Evolutionary conservation across 2,329 filamentous ascomycete species (phyloP), one percentile per base, ranked within the genome.

Genomic region (Cadophora luteo-olivacea): DNA sequence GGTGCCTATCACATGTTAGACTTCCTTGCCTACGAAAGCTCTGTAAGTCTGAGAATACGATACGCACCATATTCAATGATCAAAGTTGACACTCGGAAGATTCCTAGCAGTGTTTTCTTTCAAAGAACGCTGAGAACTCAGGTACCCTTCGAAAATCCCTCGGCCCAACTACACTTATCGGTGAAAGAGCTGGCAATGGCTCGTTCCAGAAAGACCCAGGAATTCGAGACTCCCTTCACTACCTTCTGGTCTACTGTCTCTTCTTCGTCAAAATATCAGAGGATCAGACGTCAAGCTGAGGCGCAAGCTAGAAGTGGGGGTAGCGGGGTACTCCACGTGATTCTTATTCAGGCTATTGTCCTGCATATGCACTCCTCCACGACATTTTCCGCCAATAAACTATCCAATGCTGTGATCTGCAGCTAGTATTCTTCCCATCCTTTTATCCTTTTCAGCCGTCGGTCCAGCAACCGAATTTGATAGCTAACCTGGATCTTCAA

Each of bases 281-380:
- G n/a, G 5, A 24, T 14, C 16, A 2, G 19, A 38, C 8, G 8
- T 38, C 9, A 58, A 19, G 6, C 33, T 33, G 5, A 45, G 6
- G 32, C n/a, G 16, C 19, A 25, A n/a, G 41, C 19, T 41, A 57
- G 49, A 55, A 64, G 49, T 52, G 62, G 62, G 54, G 52, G 55
- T 36, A 33, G 54, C 54, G 54, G 64, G 65, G 58, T 55, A n/a
- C 32, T 32, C 4, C 65, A 66, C 65, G 57, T 66, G 58, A 61
- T 24, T 5, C 5, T 0, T 8, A 51, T 66, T 66, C 45, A 66
- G 64, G n/a, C 64, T 66, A 61, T 41, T n/a, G 5, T 22, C 33
- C 25, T 25, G 63, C 54, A 65, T 52, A 65, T 60, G 64, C 54
- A 41, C 24, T 41, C 64, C 14, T 41, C 49, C 29, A 41, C 19